A percentile compares a stretch with the other conserved stretches of the same genome.
Conservation (phyloP, 495 filamentous ascomycete genomes). For the Penicillium macrosclerotiorum region DNA sequence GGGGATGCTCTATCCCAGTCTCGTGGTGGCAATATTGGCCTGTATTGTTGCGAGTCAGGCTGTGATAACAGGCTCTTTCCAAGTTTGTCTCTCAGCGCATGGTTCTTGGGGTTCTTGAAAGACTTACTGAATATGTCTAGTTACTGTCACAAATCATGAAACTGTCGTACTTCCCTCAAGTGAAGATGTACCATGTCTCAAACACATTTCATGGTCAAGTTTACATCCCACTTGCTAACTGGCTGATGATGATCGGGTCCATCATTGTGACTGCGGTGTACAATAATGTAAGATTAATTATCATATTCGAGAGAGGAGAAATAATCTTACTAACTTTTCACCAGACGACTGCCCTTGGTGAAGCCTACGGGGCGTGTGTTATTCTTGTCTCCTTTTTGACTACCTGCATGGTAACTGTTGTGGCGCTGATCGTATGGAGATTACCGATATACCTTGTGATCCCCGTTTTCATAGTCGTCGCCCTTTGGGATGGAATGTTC, state of each 20-base stretch:
- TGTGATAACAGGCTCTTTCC: conserved; percentile 68
- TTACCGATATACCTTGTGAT: conserved; percentile 55
- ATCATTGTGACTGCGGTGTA: conserved; percentile 70
- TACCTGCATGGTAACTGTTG: conserved; percentile 64
- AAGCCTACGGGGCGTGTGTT: conserved; percentile 63
- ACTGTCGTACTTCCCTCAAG: conserved; percentile 68
- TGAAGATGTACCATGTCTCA: conserved; percentile 64
- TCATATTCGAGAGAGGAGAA: neutral
- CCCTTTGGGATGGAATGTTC: conserved; percentile 60
- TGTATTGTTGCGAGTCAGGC: conserved; percentile 74
- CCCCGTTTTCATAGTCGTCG: conserved; percentile 60
- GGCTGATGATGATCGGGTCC: conserved; percentile 68
- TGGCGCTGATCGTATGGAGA: conserved; percentile 65
- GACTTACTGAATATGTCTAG: conserved; percentile 22
- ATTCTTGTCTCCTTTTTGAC: conserved; percentile 72
- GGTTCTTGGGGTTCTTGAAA: neutral
- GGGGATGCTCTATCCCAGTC: conserved; percentile 62
- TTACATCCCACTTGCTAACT: conserved; percentile 69
- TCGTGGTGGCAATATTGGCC: conserved; percentile 64
- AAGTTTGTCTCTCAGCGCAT: conserved; percentile 21
- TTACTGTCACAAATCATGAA: conserved; percentile 72
- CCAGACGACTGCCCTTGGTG: conserved; percentile 43
- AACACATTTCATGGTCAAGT: conserved; percentile 65
- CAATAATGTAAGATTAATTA: conserved; percentile 50
- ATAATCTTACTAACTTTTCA: neutral